phyloP scores from a whole-genome alignment of 2,329 filamentous ascomycete species.

The Huntiella omanensis region DNA sequence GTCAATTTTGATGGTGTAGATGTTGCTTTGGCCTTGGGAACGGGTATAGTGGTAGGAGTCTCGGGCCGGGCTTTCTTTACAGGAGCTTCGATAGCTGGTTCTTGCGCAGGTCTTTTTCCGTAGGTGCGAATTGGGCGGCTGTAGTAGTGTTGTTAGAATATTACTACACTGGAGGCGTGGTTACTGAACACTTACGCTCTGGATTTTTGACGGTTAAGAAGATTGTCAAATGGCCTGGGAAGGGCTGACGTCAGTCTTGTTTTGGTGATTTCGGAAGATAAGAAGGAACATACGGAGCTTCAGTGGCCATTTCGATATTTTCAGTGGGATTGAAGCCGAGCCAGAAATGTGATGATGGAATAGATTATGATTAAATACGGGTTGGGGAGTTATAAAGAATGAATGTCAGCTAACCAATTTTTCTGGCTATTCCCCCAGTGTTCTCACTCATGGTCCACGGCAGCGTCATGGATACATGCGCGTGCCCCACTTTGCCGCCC shows the following conservation, averaged over 20 bases:
- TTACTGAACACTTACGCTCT: constrained; percentile 4
- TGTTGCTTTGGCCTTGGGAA: constrained; percentile 1
- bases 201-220: constrained; percentile 5
- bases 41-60: not conserved
- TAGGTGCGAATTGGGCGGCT: constrained; percentile 20
- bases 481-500: constrained; percentile 10
- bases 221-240: constrained; percentile 5
- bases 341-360: not conserved
- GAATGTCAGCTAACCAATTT: not conserved
- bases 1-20: not conserved
- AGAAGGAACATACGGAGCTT: constrained; percentile 3
- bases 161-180: not conserved
- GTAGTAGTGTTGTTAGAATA: not conserved
- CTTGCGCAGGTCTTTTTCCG: constrained; percentile 18
- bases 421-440: not conserved
- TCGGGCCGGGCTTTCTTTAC: constrained; percentile 15
- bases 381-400: not conserved
- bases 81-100: constrained; percentile 15
- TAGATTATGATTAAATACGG: not conserved
- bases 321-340: not conserved
- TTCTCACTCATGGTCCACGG: not conserved
- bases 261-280: not conserved
- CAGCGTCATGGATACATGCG: not conserved
- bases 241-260: not conserved
- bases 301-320: not conserved